These are phyloP conservation scores for Phialocephala subalpina DNA, from an alignment of 2,329 filamentous ascomycete genomes.

Conservation along the genomic window DNA sequence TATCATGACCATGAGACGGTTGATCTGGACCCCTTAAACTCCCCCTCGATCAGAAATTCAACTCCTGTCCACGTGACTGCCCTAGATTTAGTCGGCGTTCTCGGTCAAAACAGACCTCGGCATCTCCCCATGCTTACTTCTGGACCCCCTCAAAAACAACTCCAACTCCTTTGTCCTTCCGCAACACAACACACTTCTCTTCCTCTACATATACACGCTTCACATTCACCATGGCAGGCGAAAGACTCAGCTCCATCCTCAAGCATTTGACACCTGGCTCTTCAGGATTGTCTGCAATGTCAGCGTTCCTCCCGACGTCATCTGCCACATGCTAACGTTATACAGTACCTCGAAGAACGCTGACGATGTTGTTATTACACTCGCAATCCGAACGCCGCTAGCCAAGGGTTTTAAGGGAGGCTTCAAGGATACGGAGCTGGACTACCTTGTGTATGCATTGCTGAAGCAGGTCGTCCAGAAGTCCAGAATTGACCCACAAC, in stretches of 20 bases:
- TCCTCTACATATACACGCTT: neutral
- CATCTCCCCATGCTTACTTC: constrained; percentile 16
- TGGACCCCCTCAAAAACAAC: neutral
- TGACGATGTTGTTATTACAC: constrained; percentile 96
- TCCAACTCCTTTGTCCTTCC: neutral
- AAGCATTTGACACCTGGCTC: constrained; percentile 83
- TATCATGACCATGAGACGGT: too few relatives aligned
- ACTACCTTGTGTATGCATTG: constrained; percentile 84
- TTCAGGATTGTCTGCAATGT: constrained; percentile 80
- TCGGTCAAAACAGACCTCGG: constrained; percentile 13
- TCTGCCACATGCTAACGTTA: constrained; percentile 37
- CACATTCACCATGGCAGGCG: constrained; percentile 73
- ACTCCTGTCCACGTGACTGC: neutral
- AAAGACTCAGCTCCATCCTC: constrained; percentile 87
- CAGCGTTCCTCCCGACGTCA: constrained; percentile 49
- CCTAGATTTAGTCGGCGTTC: constrained; percentile 10
- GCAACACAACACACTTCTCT: constrained; percentile 2
- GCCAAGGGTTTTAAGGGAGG: constrained; percentile 90
- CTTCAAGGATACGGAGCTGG: constrained; percentile 92
- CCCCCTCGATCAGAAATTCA: constrained; percentile 1
- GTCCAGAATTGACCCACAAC: constrained; percentile 78
- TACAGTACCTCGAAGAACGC: constrained; percentile 87
- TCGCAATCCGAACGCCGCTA: constrained; percentile 88
- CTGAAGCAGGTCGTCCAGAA: constrained; percentile 78
- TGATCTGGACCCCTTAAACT: neutral